Base-by-base conservation (phyloP, 2,329 filamentous ascomycete genomes). In the Alternaria longipes region DNA sequence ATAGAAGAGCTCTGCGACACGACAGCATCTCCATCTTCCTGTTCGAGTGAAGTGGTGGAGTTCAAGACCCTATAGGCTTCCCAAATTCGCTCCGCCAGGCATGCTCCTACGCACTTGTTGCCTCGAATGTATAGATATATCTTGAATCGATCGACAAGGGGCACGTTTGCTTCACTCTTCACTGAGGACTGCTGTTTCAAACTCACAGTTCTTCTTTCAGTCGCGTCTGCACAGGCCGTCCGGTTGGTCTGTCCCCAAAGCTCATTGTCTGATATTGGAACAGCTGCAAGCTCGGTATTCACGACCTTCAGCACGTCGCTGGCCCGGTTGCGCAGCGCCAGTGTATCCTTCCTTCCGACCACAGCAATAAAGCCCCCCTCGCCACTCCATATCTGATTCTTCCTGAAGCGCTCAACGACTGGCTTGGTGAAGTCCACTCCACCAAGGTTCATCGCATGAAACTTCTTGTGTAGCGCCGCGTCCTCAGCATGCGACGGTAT, bases 401-500 rank as follows among this genome's bases (percentile, higher is more conserved):
- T 82, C 54, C 81, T 82, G 62, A 85, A 81, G 44, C 81, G 83
- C 63, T 82, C 81, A 65, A 86, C 80, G 67, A 89, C 86, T 18
- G 83, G 81, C 73, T 86, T 88, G 18, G 85, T 84, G 36, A 90
- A 80, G 65, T 89, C 86, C 20, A 90, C 84, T 2, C 89, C 89
- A 24, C 85, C 84, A 3, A 84, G 79, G 66, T 88, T 86, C 78
- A 86, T 85, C 36, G 85, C 84, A 72, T 90, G 89, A 66, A 87
- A 90, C 64, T 87, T 88, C 65, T 85, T 85, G 71, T 91, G 89
- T 55, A 90, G 71, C 7, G 83, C 84, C n/a, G 82, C 80, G 67
- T 91, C 89, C 68, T 89, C 87, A 7, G 81, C 77, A 51, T 85
- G 85, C 0, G 87, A 89, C 4, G 87, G 85, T 34, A 87, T 83